A percentile compares a stretch with the other conserved stretches of the same genome.
phyloP scores from a whole-genome alignment of 2,329 filamentous ascomycete species.

The Fonsecaea nubica region DNA sequence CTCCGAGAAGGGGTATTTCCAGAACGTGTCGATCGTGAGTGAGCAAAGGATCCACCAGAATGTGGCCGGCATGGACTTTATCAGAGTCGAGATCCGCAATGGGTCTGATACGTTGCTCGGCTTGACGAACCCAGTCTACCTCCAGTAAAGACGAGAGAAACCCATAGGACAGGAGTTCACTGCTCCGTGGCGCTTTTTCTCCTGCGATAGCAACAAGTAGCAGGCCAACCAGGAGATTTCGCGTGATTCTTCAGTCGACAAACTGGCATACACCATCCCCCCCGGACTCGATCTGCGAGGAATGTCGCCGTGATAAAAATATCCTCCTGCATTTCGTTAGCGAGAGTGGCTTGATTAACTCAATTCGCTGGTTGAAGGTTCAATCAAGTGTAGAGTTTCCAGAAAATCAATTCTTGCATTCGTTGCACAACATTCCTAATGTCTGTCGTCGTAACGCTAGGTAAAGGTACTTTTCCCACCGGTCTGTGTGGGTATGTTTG shows the following conservation, averaged over 20 bases:
- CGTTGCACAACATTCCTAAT: not conserved
- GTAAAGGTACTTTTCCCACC: not conserved
- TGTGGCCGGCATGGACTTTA: constrained; percentile 22
- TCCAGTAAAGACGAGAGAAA: not conserved
- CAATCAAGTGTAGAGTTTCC: not conserved
- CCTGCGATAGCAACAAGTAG: not conserved
- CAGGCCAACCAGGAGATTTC: not conserved
- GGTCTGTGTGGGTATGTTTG: not conserved
- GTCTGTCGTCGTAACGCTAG: constrained; percentile 1
- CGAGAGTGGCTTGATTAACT: not conserved
- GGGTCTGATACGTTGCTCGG: constrained; percentile 28
- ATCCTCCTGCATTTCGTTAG: not conserved
- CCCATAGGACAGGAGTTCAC: too few relatives aligned
- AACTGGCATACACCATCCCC: not conserved
- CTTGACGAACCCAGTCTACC: constrained; percentile 36
- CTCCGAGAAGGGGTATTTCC: constrained; percentile 33
- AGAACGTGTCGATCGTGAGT: constrained; percentile 28
- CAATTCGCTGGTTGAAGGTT: not conserved
- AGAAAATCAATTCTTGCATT: constrained; percentile 6
- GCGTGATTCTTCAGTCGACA: not conserved
- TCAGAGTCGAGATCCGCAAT: constrained; percentile 36
- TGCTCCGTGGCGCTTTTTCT: not conserved
- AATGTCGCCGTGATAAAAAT: constrained; percentile 5
- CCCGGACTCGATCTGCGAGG: not conserved
- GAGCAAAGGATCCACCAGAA: constrained; percentile 13